Base-by-base conservation (phyloP, 2,329 filamentous ascomycete genomes). In the Lasiodiplodia citricola region DNA sequence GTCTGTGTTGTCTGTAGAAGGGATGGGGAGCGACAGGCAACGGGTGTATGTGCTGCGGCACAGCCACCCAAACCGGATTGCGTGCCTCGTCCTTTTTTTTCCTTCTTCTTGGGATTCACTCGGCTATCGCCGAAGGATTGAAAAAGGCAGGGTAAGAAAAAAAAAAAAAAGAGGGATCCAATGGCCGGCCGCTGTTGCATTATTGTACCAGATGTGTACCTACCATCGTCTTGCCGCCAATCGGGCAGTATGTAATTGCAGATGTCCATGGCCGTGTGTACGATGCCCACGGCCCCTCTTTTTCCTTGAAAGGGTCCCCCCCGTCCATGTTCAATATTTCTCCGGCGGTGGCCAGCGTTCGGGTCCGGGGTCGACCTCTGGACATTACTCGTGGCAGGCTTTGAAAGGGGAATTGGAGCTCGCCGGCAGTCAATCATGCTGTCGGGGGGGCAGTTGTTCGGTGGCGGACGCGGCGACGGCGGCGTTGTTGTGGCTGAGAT, bases 11-110 rank as follows among this genome's bases (percentile, higher is more conserved):
- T 47, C 44, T 21, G 44, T 21, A 21, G 6, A 11, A 21, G 10
- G 44, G 18, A 41, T 41, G 44, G 51, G 21, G 51, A 25, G 51
- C 11, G 51, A 54, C 21, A 23, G 51, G 25, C 18, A 52, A 13
- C n/a, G 50, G 23, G 50, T 52, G 55, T 38, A 23, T 60, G 37
- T 60, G 37, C 56, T 60, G 56, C 56, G 56, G 56, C 56, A 21
- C 56, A 60, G 56, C 37, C 16, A 57, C 55, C 28, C 7, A 13
- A 38, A 57, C 44, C 18, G 16, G 44, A 47, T 11, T 54, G 21
- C 4, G 21, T 54, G 11, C 25, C 23, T 28, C 13, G 4, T 18
- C 13, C 4, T 28, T 28, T 54, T 54, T 54, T n/a, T n/a, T n/a
- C n/a, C 28, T 47, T 47, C 41, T 47, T 47, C n/a, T 21, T 16